These are phyloP conservation scores for Keithomyces neogunnii DNA, from an alignment of 2,329 filamentous ascomycete genomes.

Conservation along the genomic window DNA sequence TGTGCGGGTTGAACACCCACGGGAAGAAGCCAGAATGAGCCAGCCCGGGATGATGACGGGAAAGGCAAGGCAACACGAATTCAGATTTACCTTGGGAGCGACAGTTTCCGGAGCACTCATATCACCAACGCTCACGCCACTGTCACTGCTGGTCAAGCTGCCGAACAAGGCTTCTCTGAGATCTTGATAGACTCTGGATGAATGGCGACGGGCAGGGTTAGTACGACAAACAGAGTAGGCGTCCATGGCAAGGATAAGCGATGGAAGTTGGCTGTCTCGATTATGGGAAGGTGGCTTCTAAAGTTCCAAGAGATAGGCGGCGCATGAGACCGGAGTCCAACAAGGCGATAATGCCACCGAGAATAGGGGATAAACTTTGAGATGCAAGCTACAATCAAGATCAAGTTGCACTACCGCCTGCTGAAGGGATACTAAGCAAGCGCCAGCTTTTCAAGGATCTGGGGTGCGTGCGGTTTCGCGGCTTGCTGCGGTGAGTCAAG, in stretches of 20 bases:
- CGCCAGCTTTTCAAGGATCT: not conserved
- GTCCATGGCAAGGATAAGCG: constrained; percentile 32
- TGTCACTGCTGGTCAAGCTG: constrained; percentile 23
- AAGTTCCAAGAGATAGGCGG: too few species aligned
- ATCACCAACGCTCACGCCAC: constrained; percentile 20
- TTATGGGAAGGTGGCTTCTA: too few species aligned
- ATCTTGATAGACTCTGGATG: constrained; percentile 43
- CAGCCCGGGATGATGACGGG: too few species aligned
- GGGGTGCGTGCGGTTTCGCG: too few species aligned
- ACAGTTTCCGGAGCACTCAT: constrained; percentile 22
- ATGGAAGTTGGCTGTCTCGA: too few species aligned
- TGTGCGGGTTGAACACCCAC: too few species aligned
- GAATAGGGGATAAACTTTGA: too few species aligned
- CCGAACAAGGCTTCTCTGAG: constrained; percentile 32
- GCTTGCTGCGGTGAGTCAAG: not conserved
- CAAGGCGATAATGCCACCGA: too few species aligned
- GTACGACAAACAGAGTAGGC: constrained; percentile 42
- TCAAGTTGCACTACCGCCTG: not conserved
- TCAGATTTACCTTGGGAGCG: constrained; percentile 22
- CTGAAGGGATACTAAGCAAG: not conserved
- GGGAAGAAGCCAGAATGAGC: too few species aligned
- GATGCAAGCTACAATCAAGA: not conserved
- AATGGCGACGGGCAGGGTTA: constrained; percentile 31
- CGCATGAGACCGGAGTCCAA: too few species aligned
- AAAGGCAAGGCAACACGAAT: too few species aligned